A percentile compares a stretch with the other conserved stretches of the same genome.
phyloP scores from a whole-genome alignment of 1,284 basidiomycete genomes.

The Austroboletus novae-zelandiae region DNA sequence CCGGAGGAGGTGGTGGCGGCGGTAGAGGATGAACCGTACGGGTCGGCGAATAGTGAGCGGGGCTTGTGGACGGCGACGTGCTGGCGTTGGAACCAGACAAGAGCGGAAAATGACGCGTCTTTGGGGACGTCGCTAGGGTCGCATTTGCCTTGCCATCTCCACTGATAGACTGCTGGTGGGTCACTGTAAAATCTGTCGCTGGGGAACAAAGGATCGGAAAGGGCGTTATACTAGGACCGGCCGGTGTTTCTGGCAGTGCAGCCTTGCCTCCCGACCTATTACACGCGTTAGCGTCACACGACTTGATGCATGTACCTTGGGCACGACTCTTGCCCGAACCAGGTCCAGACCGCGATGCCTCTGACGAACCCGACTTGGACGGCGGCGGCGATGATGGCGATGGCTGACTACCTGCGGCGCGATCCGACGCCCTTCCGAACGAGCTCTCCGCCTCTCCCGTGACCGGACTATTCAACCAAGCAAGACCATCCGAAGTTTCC shows the following conservation, averaged over 20 bases:
- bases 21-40: constrained; percentile 9
- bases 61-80: constrained; percentile 4
- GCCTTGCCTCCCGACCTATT: constrained; percentile 1
- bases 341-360: not conserved
- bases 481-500: constrained; percentile 7
- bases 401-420: not conserved
- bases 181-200: not conserved
- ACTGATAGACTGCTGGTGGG: constrained; percentile 1
- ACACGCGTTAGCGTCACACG: not conserved
- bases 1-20: constrained; percentile 6
- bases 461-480: constrained; percentile 8
- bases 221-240: constrained; percentile 7
- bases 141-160: constrained; percentile 10
- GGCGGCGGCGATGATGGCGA: constrained; percentile 1
- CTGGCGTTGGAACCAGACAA: not conserved
- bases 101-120: not conserved
- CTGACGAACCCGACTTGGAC: constrained; percentile 1
- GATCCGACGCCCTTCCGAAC: constrained; percentile 2
- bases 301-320: not conserved
- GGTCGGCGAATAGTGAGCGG: constrained; percentile 9
- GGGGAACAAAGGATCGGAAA: constrained; percentile 26
- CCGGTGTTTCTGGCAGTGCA: not conserved
- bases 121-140: constrained; percentile 6
- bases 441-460: constrained; percentile 8
- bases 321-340: constrained; percentile 4